These are phyloP conservation scores for Astrephomene gubernaculifera DNA, from an alignment of 139 green algal species.

Conservation along the genomic window DNA sequence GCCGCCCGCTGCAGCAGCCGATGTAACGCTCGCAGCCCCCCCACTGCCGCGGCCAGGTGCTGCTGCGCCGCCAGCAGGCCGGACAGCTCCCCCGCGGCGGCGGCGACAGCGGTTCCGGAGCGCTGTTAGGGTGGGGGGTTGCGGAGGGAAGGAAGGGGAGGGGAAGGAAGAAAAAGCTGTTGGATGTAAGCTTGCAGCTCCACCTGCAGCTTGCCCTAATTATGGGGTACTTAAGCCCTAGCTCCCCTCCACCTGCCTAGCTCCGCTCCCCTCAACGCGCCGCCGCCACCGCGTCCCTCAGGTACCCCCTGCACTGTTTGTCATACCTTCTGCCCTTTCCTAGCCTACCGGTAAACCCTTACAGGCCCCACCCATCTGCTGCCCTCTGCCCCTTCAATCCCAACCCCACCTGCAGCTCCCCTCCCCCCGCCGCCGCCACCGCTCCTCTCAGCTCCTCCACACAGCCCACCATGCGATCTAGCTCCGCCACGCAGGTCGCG, in stretches of 20 bases:
- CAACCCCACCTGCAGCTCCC: constrained; percentile 53
- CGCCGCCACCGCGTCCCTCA: too few species aligned
- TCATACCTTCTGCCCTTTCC: too few species aligned
- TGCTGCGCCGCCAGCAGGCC: not conserved
- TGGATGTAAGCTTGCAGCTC: too few species aligned
- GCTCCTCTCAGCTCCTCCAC: constrained; percentile 51
- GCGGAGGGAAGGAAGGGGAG: not conserved
- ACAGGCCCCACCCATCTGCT: too few species aligned
- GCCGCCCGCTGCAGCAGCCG: constrained; percentile 13
- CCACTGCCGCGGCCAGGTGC: constrained; percentile 26
- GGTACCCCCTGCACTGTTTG: too few species aligned
- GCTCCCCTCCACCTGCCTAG: too few species aligned
- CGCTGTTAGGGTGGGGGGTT: not conserved
- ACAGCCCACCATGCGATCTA: constrained; percentile 56
- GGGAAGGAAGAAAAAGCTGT: too few species aligned
- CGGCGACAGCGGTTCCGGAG: not conserved
- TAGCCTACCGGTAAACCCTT: too few species aligned
- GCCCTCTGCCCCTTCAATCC: too few species aligned
- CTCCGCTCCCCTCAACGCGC: too few species aligned
- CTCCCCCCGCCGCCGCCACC: constrained; percentile 48
- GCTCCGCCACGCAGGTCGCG: constrained; percentile 62
- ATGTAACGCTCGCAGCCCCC: not conserved
- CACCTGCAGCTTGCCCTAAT: too few species aligned
- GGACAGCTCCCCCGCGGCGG: constrained; percentile 13
- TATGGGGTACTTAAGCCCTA: too few species aligned